Evolutionary conservation across 164 flowering plant species (phyloP), one percentile per base, ranked within the genome.

Genomic region (Stephania cephalantha): DNA sequence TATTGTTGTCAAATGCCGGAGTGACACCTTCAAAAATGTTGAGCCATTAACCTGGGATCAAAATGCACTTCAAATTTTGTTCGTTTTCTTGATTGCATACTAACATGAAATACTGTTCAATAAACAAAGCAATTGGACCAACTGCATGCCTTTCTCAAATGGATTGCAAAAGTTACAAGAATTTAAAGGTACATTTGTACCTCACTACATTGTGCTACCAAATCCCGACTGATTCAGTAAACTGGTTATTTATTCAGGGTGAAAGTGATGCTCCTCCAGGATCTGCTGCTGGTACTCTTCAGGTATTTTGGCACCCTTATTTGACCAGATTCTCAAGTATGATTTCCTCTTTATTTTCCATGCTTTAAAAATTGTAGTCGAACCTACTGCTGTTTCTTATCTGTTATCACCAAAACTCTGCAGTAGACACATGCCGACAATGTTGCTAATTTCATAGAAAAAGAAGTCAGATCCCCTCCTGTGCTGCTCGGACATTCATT

Each of bases 381-480:
- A 25, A 6, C 66, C n/a, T 61, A n/a, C 22, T 61, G 25, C 29
- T 58, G 44, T 65, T 72, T 61, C 46, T 58, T 72, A n/a, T 18
- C 11, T 75, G 50, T 55, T 30, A 9, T n/a, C 9, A 7, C 53
- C 13, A 22, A 13, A 77, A 80, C 75, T 77, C 68, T 86, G 85
- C 91, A 87, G 90, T 91, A 94, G 98, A 91, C 98, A 71, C 98
- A 94, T 85, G 92, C 98, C 55, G 83, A 85, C 78, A 88, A 92
- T 84, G 82, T 92, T 74, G 94, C 93, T 79, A 82, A 90, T 71
- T 94, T 91, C 82, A 90, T 94, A 73, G 73, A 69, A 69, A 85
- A 78, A 75, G 88, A 85, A 70, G 73, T 90, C 64, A 81, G 35
- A 46, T 68, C 74, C 67, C 89, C 89, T 58, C 93, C 98, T 8